A percentile compares a stretch with the other conserved stretches of the same genome.
Conservation (phyloP, 2,329 filamentous ascomycete species). For the Trematosphaeria pertusa region DNA sequence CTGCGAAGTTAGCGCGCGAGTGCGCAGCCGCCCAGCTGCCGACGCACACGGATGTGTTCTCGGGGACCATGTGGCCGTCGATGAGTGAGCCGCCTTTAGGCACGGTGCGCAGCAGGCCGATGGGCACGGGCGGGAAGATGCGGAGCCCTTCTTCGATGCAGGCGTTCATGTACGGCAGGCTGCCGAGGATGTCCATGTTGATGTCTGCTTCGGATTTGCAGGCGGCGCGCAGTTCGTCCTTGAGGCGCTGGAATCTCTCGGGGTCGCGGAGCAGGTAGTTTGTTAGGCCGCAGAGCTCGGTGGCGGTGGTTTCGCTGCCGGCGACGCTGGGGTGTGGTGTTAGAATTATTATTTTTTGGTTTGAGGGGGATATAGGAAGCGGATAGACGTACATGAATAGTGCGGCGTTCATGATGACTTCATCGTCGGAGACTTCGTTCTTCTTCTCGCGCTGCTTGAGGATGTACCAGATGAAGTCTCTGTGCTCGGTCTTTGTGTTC, state of each 20-base stretch:
- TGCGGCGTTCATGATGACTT: conserved; percentile 42
- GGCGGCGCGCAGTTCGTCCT: conserved; percentile 34
- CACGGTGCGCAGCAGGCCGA: conserved; percentile 47
- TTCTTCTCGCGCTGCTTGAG: conserved; percentile 42
- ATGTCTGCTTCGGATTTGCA: conserved; percentile 39
- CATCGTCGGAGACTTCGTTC: conserved; percentile 41
- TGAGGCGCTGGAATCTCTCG: conserved; percentile 27
- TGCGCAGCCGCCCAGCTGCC: conserved; percentile 38
- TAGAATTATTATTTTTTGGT: background rate
- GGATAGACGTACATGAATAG: conserved; percentile 37
- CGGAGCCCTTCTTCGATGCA: conserved; percentile 56
- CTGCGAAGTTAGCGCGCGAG: conserved; percentile 38
- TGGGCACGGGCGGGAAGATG: conserved; percentile 55
- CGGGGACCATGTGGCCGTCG: conserved; percentile 48
- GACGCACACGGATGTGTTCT: conserved; percentile 34
- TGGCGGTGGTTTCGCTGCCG: conserved; percentile 45
- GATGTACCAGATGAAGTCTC: conserved; percentile 47
- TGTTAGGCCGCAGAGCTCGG: conserved; percentile 39
- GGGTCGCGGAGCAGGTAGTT: conserved; percentile 40
- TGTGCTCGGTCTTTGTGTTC: conserved; percentile 37
- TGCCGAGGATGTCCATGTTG: conserved; percentile 36
- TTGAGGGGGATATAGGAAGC: background rate
- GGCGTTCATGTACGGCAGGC: conserved; percentile 52
- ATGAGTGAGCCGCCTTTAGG: conserved; percentile 47
- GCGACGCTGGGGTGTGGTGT: conserved; percentile 28